Conservation (phyloP, 768 basidiomycete genomes). For the Collybia mongolica region DNA sequence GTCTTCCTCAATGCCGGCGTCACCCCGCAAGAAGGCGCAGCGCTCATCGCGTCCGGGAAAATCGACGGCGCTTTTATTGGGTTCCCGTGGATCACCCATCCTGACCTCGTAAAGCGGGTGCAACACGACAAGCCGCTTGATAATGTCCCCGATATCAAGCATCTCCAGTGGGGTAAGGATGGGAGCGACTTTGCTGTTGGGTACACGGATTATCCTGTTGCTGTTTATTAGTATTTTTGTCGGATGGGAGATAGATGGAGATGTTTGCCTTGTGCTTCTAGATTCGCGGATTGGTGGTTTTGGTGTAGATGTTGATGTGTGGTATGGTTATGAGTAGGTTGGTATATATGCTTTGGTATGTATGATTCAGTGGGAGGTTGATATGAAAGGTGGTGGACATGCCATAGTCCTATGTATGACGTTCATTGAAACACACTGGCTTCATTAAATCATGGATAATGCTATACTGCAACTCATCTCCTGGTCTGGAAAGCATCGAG, state of each 20-base stretch:
- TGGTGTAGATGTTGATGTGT: too few species aligned
- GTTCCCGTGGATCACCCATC: constrained; percentile 35
- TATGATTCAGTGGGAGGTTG: too few species aligned
- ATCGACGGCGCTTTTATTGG: constrained; percentile 38
- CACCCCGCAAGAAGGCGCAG: constrained; percentile 33
- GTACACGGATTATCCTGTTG: constrained; percentile 36
- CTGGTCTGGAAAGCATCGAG: too few species aligned
- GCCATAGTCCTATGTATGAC: too few species aligned
- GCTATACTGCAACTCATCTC: too few species aligned
- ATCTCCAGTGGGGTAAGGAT: constrained; percentile 24
- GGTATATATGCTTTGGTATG: too few species aligned
- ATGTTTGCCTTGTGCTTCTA: too few species aligned
- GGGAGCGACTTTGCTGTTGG: constrained; percentile 25
- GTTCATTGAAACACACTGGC: too few species aligned
- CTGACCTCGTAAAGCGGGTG: constrained; percentile 38
- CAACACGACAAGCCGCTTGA: constrained; percentile 31
- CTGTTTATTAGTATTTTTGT: constrained; percentile 15
- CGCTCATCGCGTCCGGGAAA: constrained; percentile 30
- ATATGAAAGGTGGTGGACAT: too few species aligned
- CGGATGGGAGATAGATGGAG: not conserved
- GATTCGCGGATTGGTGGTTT: too few species aligned
- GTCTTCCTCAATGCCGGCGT: constrained; percentile 37
- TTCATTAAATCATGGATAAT: too few species aligned
- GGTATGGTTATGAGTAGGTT: too few species aligned
- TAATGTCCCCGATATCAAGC: constrained; percentile 25